Evolutionary conservation across 257 asterid species (phyloP), one percentile per base, ranked within the genome.

Genomic region (Jaltomata sinuosa): DNA sequence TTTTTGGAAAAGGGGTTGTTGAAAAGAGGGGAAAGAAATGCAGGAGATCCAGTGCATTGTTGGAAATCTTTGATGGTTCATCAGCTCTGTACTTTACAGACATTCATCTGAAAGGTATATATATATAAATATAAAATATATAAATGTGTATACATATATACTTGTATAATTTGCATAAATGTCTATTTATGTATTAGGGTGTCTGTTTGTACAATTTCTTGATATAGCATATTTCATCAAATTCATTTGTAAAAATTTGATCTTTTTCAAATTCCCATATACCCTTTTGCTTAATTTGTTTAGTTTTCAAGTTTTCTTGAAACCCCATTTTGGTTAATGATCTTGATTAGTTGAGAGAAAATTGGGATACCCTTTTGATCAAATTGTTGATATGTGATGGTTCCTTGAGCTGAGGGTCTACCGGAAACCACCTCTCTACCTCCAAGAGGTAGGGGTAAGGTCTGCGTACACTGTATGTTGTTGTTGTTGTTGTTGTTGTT

Each of bases 31-130:
- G 80, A 61, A 62, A 81, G 84, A 83, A 90, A 88, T 88, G 94
- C 93, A 86, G 86, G 91, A 88, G 89, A 90, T 85, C 91, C 91
- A 91, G 85, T 81, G 45, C 87, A 87, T 92, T 90, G 89, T 87
- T 89, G 87, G 85, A 91, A 88, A 88, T 80, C 87, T 88, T 90
- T 93, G 84, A 92, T 69, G 89, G 92, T 91, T 86, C 86, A 86
- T 92, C 94, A 88, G 91, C 45, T 52, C 54, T 83, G 61, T 57
- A 42, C 80, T 71, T 64, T 57, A 42, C 84, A 55, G 53, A 40
- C 69, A 34, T 81, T 40, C 76, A 19, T 81, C 29, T 80, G 72
- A 32, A 53, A 78, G 69, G 84, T 81, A 40, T 59, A 57, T 27
- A 3, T 8, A 27, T 15, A 34, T 25, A 54, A 27, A 12, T 2